Base-by-base conservation (phyloP, 805 yeast species). In the Wickerhamomyces kurtzmanii region DNA sequence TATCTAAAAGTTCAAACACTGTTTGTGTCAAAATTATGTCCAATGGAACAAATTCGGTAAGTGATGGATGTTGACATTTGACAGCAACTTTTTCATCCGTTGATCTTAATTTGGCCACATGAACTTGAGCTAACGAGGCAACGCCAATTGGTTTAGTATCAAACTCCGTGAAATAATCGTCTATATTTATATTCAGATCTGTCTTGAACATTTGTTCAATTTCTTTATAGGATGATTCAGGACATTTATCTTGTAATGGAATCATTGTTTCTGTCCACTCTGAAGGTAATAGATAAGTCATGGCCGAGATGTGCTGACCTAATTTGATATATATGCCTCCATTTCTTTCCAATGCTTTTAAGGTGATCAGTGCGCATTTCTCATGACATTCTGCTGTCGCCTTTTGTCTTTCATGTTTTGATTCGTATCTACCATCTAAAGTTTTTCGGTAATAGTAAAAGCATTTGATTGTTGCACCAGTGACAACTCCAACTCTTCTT, bases 231-330 rank as follows among this genome's bases (percentile, higher is more conserved):
- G 86, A 68, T 1, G 94, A 79, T 39, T 66, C 61, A 0, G 98
- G 97, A 49, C 97, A 89, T 46, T 71, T 69, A 43, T 87, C 94
- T 47, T 89, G 97, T 29, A 91, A 58, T 2, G 96, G 94, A 19
- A 78, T 65, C 95, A 91, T 91, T 0, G 97, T 77, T 11, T 74
- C 73, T 1, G 97, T 89, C 99, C 99, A 91, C 54, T 91, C 96
- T 5, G 59, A 61, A 0, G 99, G 98, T 27, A 91, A 59, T 18
- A 91, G 58, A 53, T 91, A 91, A 1, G 96, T 83, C 70, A 91
- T 66, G 0, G 97, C 97, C 22, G 87, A 71, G 9, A 91, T 60
- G 48, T 91, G 98, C 51, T 91, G 98, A 9, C 99, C 98, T 24
- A 91, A 59, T 52, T 91, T 91, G 52, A 91, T 91, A 51, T 78